phyloP scores from a whole-genome alignment of 1,284 basidiomycete genomes.

The Apiotrichum sp. region DNA sequence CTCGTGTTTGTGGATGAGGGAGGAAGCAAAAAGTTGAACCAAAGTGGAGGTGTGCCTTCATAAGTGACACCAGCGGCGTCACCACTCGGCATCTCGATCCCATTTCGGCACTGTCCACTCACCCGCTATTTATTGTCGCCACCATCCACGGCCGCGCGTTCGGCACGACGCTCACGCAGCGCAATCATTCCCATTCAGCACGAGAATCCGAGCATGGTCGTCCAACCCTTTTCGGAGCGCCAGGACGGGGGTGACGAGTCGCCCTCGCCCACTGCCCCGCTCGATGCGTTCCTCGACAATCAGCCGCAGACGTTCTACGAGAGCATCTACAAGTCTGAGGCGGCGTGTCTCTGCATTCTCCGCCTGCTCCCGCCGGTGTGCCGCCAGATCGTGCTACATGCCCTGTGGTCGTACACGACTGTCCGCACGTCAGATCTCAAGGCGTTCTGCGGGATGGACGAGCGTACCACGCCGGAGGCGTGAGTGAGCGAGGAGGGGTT shows the following conservation, averaged over 20 bases:
- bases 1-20: not conserved
- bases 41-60: conserved; percentile 1
- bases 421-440: conserved; percentile 65
- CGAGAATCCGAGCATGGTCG: conserved; percentile 30
- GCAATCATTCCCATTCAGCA: not conserved
- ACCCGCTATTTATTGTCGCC: not conserved
- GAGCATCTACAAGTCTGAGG: conserved; percentile 80
- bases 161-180: not conserved
- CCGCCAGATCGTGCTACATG: conserved; percentile 82
- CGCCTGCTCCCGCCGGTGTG: conserved; percentile 79
- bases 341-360: conserved; percentile 89
- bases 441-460: conserved; percentile 68
- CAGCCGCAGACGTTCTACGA: conserved; percentile 78
- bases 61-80: not conserved
- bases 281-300: conserved; percentile 68
- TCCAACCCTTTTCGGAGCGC: conserved; percentile 34
- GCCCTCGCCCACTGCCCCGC: conserved; percentile 35
- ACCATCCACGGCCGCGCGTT: not conserved
- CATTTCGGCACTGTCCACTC: not conserved
- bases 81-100: not conserved
- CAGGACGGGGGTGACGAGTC: conserved; percentile 5
- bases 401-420: conserved; percentile 82
- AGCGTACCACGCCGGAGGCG: conserved; percentile 20
- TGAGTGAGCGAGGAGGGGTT: conserved; percentile 9
- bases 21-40: not conserved